phyloP scores from a whole-genome alignment of 768 basidiomycete genomes.

The Neoboletus brunneissimus region DNA sequence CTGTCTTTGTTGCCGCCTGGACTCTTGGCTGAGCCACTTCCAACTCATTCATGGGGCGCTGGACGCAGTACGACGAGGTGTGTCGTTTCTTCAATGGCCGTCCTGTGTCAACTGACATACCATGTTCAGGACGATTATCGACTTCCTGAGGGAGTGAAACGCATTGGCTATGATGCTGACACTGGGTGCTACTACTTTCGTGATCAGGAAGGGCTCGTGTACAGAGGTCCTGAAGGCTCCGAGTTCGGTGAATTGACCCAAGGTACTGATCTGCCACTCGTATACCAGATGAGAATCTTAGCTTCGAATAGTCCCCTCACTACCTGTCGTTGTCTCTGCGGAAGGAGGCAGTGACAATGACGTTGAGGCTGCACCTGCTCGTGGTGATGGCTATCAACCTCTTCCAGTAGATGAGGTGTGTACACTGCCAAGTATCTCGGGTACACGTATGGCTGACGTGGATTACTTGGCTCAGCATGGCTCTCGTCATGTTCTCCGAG shows the following conservation, averaged over 20 bases:
- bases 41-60: slow-evolving; percentile 33
- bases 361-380: slow-evolving; percentile 53
- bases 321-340: slow-evolving; percentile 25
- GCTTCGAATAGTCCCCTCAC: slow-evolving; percentile 27
- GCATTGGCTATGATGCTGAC: slow-evolving; percentile 78
- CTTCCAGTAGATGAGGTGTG: slow-evolving; percentile 50
- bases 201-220: slow-evolving; percentile 49
- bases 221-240: slow-evolving; percentile 60
- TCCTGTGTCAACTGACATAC: not conserved
- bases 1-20: slow-evolving; percentile 2
- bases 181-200: slow-evolving; percentile 63
- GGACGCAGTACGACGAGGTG: slow-evolving; percentile 38
- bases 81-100: not conserved
- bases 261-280: slow-evolving; percentile 30
- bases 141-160: slow-evolving; percentile 52
- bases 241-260: slow-evolving; percentile 52
- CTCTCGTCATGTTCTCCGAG: slow-evolving; percentile 31
- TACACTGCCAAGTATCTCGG: not conserved
- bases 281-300: not conserved
- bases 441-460: slow-evolving; percentile 1
- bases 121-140: slow-evolving; percentile 46
- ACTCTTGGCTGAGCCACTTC: slow-evolving; percentile 22
- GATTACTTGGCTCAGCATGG: slow-evolving; percentile 33
- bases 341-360: slow-evolving; percentile 39
- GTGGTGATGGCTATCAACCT: slow-evolving; percentile 56